Base-by-base conservation (phyloP, 148 eudicot genomes). In the Chenopodium berlandieri region DNA sequence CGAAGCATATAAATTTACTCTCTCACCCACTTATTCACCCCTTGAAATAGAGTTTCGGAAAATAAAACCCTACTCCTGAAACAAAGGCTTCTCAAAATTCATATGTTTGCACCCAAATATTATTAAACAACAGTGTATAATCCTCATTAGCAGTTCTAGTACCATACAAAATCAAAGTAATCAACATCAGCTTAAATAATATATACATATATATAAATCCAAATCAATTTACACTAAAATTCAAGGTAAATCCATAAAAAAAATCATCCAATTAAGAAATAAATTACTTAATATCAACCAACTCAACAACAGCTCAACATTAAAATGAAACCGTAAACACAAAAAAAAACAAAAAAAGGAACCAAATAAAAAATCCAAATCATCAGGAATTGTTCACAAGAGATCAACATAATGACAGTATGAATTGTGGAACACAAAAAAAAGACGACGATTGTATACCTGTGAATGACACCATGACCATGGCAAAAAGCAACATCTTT, bases 401-500 rank as follows among this genome's bases (percentile, higher is more conserved):
- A 27, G 30, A 27, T 27, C 30, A 27, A 25, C 69, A 65, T 11
- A 20, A 65, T 7, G 56, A 22, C 11, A 60, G 16, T 46, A 60
- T 7, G 62, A 10, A 25, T 58, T 30, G 31, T 16, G 20, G 75
- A 50, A 58, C 52, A 9, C 52, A 11, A 48, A 48, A 48, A 34
- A 2, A 13, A 50, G 54, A 23, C 74, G 25, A 20, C 34, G 58
- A 44, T 50, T 6, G 13, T 22, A 17, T 79, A 93, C 98, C 97
- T 88, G 88, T 96, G 99, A 27, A 96, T 81, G 31, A 96, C 99
- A 46, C 99, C 99, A 77, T 91, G 97, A 74, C 94, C 92, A 71
- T 96, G 99, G 87, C 97, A 94, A 89, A 91, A 94, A 70, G 97
- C 98, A 82, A 96, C 98, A 54, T 98, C 99, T 79, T 96, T 91